Percentiles rank a stretch among this genome's conserved stretches.
Evolutionary conservation across 345 rosid species (phyloP).

Genomic region (Theobroma cacao): DNA sequence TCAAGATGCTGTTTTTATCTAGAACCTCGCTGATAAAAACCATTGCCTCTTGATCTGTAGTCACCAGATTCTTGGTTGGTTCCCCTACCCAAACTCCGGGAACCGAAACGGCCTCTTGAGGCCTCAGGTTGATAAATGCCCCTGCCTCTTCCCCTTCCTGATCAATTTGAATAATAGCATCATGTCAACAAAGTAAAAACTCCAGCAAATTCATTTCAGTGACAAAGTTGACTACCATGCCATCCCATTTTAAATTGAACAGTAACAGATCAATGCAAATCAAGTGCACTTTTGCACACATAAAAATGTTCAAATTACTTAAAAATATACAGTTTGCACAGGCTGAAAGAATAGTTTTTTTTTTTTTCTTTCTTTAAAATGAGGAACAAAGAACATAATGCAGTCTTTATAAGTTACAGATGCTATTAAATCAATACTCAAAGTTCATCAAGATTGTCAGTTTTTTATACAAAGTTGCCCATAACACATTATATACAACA

Average conservation of each 20-base stretch:
- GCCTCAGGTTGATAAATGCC: conserved; percentile 65
- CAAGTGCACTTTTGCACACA: not conserved
- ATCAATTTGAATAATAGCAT: conserved; percentile 11
- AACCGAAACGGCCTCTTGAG: conserved; percentile 60
- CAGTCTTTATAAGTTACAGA: not conserved
- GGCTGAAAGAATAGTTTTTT: not conserved
- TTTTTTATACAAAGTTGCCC: not conserved
- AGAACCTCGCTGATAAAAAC: conserved; percentile 56
- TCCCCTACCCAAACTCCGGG: conserved; percentile 63
- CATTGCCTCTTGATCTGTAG: conserved; percentile 71
- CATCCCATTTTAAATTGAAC: not conserved
- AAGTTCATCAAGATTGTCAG: not conserved
- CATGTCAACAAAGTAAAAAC: not conserved
- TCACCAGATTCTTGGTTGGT: conserved; percentile 60
- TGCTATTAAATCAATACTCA: not conserved
- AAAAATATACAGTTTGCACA: not conserved
- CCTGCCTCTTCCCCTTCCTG: conserved; percentile 82
- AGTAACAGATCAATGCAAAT: not conserved
- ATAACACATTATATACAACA: not conserved
- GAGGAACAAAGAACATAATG: not conserved
- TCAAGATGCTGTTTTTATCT: conserved; percentile 22
- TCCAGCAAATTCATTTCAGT: not conserved
- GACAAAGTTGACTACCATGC: not conserved
- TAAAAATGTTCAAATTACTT: not conserved
- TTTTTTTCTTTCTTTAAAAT: not conserved